A percentile compares a stretch with the other conserved stretches of the same genome.
These are phyloP conservation scores for Myriosclerotinia scirpicola DNA, from an alignment of 2,329 filamentous ascomycete species.

Conservation along the genomic window DNA sequence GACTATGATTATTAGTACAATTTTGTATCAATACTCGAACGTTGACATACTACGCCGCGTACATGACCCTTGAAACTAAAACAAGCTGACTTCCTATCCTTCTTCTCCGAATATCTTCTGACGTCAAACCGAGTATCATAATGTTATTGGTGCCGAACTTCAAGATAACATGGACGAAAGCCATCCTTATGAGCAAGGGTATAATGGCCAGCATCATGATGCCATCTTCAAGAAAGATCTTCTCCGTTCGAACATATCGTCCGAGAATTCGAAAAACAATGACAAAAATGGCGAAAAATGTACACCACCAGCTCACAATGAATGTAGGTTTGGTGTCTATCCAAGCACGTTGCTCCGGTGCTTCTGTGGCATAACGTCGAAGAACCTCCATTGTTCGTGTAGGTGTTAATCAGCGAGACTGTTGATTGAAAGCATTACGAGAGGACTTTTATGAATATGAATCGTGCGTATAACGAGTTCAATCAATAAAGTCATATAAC, in stretches of 20 bases:
- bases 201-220: conserved; percentile 78
- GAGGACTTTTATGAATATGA: neutral
- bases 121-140: conserved; percentile 53
- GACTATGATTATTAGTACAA: conserved; percentile 49
- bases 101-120: conserved; percentile 59
- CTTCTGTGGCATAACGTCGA: conserved; percentile 29
- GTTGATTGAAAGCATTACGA: neutral
- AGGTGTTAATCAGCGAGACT: neutral
- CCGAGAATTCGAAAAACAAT: conserved; percentile 77
- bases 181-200: conserved; percentile 81
- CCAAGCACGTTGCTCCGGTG: conserved; percentile 33
- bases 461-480: neutral
- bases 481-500: too few relatives aligned
- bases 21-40: conserved; percentile 11
- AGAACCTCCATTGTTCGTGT: conserved; percentile 32
- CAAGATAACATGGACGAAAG: conserved; percentile 78
- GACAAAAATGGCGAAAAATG: conserved; percentile 75
- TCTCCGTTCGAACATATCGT: conserved; percentile 81
- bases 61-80: conserved; percentile 76
- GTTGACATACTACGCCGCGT: conserved; percentile 75
- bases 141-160: conserved; percentile 91
- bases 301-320: conserved; percentile 93
- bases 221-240: conserved; percentile 83
- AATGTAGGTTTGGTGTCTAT: conserved; percentile 76
- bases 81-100: conserved; percentile 78